Evolutionary conservation across 306 rosid species (phyloP).

Genomic region (Pachyrhizus erosus): DNA sequence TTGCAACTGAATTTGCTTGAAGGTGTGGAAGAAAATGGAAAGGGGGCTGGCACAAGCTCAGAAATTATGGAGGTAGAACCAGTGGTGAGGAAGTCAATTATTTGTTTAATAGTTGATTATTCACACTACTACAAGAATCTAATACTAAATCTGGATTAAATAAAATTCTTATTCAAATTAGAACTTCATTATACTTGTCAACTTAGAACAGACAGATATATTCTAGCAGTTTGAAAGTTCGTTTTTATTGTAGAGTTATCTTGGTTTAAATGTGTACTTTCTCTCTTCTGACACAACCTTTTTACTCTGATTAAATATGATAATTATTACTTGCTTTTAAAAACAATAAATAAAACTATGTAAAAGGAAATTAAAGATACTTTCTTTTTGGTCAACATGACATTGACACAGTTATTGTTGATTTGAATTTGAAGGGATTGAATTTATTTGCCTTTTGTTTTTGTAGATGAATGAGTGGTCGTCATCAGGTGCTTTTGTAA

Average conservation of each 20-base stretch:
- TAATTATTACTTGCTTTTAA: not conserved
- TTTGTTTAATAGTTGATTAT: constrained; percentile 16
- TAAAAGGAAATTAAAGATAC: not conserved
- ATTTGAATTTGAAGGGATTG: constrained; percentile 15
- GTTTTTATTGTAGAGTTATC: constrained; percentile 21
- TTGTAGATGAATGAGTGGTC: constrained; percentile 72
- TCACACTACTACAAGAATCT: constrained; percentile 13
- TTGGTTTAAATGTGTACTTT: not conserved
- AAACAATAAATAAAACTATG: not conserved
- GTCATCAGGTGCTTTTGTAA: constrained; percentile 60
- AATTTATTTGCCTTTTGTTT: constrained; percentile 32
- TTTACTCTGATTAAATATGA: constrained; percentile 4
- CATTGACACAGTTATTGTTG: not conserved
- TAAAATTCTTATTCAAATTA: not conserved
- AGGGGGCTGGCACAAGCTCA: constrained; percentile 57
- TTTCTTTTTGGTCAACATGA: constrained; percentile 5
- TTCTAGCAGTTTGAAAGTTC: not conserved
- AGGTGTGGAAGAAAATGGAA: constrained; percentile 67
- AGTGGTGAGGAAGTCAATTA: constrained; percentile 64
- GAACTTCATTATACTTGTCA: constrained; percentile 22
- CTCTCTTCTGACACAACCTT: constrained; percentile 4
- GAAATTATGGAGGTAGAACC: constrained; percentile 91
- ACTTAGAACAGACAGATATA: not conserved
- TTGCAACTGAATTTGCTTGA: constrained; percentile 80
- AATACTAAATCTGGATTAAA: constrained; percentile 19